Percentiles rank a stretch among this genome's conserved stretches.
phyloP scores from a whole-genome alignment of 2,329 filamentous ascomycete species.

The Fusarium incarnatum region DNA sequence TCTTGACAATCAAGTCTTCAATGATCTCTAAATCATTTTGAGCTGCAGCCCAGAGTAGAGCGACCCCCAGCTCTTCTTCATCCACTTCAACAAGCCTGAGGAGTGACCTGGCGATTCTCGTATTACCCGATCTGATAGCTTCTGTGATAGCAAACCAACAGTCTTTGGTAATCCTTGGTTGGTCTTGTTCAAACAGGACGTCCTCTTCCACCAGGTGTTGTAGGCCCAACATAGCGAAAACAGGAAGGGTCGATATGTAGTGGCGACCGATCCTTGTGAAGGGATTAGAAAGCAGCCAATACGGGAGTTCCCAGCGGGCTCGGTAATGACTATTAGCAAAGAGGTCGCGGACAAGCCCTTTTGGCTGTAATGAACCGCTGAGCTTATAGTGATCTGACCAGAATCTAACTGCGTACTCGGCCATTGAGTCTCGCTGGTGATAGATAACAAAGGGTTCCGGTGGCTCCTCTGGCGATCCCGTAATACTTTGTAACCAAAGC shows the following conservation, averaged over 20 bases:
- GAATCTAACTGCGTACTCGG: constrained; percentile 1
- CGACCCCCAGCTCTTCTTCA: neutral
- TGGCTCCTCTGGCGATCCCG: neutral
- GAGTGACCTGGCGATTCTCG: neutral
- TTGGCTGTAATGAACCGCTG: neutral
- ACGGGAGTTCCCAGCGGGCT: neutral
- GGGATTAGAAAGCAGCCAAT: neutral
- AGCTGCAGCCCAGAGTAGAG: neutral
- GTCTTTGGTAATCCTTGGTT: neutral
- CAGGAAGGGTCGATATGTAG: neutral
- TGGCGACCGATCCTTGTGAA: neutral
- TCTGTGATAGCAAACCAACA: constrained; percentile 1
- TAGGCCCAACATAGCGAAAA: neutral
- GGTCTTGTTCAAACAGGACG: neutral
- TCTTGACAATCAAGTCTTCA: neutral
- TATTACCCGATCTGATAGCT: neutral
- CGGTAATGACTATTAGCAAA: neutral
- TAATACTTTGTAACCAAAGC: neutral
- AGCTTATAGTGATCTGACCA: neutral
- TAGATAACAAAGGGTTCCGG: neutral
- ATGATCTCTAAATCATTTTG: neutral
- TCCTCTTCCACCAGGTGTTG: neutral
- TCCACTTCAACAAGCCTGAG: neutral
- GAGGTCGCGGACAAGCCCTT: neutral
- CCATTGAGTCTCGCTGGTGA: neutral